Conservation (phyloP, 352 stramenopile genomes). For the Pythium scleroteichum region DNA sequence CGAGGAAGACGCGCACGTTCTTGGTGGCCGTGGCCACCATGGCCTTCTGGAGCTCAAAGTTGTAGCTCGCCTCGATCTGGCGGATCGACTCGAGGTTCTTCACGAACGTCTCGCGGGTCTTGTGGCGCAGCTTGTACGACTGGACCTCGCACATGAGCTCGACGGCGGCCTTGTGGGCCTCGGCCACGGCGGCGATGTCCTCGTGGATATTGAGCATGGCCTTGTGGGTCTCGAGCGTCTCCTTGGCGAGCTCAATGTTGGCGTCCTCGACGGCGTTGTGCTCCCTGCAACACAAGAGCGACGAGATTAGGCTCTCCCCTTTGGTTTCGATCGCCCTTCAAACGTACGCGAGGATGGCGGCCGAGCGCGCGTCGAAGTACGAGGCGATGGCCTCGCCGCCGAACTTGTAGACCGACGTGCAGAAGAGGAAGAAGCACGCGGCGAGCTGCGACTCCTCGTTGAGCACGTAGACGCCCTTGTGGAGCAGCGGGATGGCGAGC, state of each 20-base stretch:
- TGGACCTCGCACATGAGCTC: constrained; percentile 85
- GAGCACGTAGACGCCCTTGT: constrained; percentile 87
- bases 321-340: too few species aligned
- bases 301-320: too few species aligned
- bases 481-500: constrained; percentile 72
- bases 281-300: constrained; percentile 39
- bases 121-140: constrained; percentile 84
- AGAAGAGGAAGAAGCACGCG: constrained; percentile 86
- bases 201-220: constrained; percentile 84
- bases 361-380: constrained; percentile 81
- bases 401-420: constrained; percentile 86
- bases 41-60: constrained; percentile 81
- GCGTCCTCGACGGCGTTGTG: constrained; percentile 85
- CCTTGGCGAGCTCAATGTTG: constrained; percentile 81
- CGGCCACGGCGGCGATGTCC: constrained; percentile 74
- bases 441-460: constrained; percentile 86
- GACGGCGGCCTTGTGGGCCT: constrained; percentile 82
- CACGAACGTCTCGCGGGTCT: constrained; percentile 85
- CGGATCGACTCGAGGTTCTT: constrained; percentile 88
- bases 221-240: constrained; percentile 82
- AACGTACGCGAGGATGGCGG: constrained; percentile 71
- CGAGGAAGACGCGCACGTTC: constrained; percentile 70
- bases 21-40: constrained; percentile 75
- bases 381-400: constrained; percentile 78
- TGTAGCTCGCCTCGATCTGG: constrained; percentile 80